Base-by-base conservation (phyloP, 305 asterid species). In the Rubia occidens region DNA sequence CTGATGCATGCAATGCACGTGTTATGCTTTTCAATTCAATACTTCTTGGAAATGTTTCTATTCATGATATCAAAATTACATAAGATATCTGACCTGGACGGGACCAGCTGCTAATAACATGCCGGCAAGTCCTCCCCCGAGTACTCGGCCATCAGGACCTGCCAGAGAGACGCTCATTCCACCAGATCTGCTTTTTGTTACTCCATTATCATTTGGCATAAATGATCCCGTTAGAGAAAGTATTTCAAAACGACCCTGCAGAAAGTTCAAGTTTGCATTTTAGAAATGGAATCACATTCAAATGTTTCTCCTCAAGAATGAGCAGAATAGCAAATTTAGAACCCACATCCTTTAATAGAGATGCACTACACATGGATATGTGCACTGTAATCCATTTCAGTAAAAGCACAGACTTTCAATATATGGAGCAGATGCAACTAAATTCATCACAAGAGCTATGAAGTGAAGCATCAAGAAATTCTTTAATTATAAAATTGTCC, bases 121-220 rank as follows among this genome's bases (percentile, higher is more conserved):
- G 73, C 98, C 98, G 21, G 95, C 96, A 75, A 93, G 87, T 35
- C 95, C 98, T 76, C 98, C 97, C 5, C 98, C 98, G 40, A 93
- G 76, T 62, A 93, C 97, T 35, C 89, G 98, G 53, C 98, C 97
- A 78, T 93, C 96, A 10, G 97, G 93, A 72, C 95, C 92, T 5
- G 96, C 96, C 58, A 93, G 83, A 67, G 89, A 86, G 74, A 93
- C 90, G 47, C 96, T 88, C 89, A 93, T 72, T 67, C 98, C 98
- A 58, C 98, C 98, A 20, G 96, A 87, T 82, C 95, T 83, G 79
- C 95, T 83, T 79, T 86, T 89, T 18, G 97, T 80, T 66, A 84
- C 67, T 53, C 97, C 96, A 42, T 83, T 81, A 79, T 93, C 95
- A 60, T 80, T 88, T n/a, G 88, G 95, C 85, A 86, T 84, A 73